Evolutionary conservation across 257 asterid genomes (phyloP).

Genomic region (Lantana camara): DNA sequence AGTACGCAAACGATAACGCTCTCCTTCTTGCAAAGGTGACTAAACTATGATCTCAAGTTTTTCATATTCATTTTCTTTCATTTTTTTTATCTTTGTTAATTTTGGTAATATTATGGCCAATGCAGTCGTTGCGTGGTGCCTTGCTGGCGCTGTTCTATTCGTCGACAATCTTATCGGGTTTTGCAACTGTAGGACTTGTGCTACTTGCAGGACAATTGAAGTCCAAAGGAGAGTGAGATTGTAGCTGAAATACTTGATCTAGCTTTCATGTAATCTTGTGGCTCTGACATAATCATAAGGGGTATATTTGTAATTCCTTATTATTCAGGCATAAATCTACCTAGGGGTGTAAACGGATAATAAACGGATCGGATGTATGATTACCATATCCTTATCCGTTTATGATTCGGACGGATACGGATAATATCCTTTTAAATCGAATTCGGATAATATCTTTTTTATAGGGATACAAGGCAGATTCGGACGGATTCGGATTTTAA

Average conservation of each 20-base stretch:
- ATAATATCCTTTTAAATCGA: too few relatives aligned
- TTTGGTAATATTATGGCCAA: conserved; percentile 2
- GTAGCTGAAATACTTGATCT: neutral
- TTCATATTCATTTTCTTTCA: neutral
- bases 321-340: too few relatives aligned
- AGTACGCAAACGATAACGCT: conserved; percentile 90
- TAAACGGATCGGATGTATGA: too few relatives aligned
- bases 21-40: conserved; percentile 79
- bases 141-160: conserved; percentile 61
- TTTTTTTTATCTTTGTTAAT: neutral
- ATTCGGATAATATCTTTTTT: too few relatives aligned
- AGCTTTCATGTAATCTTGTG: conserved; percentile 2
- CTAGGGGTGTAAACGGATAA: too few relatives aligned
- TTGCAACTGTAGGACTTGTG: conserved; percentile 64
- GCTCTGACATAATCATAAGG: too few relatives aligned
- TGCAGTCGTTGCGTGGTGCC: conserved; percentile 85
- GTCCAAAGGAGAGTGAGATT: conserved; percentile 56
- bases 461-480: too few relatives aligned
- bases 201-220: conserved; percentile 67
- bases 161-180: conserved; percentile 62
- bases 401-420: too few relatives aligned
- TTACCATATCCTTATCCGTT: too few relatives aligned
- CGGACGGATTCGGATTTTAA: too few relatives aligned
- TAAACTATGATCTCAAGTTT: conserved; percentile 10
- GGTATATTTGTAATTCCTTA: too few relatives aligned